Conservation (phyloP, 2,329 filamentous ascomycete genomes). For the Coleophoma crateriformis region DNA sequence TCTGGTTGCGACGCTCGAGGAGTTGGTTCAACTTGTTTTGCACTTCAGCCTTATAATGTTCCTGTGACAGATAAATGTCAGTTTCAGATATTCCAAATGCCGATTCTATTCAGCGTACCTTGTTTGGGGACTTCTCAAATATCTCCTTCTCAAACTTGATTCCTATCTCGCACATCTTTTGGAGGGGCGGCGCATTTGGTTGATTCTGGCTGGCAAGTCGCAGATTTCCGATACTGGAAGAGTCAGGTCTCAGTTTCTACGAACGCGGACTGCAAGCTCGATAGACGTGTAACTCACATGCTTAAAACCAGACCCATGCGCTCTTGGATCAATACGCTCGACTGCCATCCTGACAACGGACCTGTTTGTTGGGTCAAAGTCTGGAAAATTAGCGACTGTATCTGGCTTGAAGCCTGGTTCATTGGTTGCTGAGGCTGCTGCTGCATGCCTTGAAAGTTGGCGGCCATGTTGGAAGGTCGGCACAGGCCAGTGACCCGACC, state of each 20-base stretch:
- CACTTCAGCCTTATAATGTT: conserved; percentile 19
- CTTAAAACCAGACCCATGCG: conserved; percentile 24
- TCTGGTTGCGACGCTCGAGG: conserved; percentile 18
- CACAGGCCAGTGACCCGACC: conserved; percentile 17
- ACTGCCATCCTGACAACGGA: conserved; percentile 21
- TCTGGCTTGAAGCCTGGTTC: conserved; percentile 9
- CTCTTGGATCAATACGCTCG: conserved; percentile 17
- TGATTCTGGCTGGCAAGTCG: conserved; percentile 20
- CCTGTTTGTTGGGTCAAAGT: conserved; percentile 18
- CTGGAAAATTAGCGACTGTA: conserved; percentile 21
- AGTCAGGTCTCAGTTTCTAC: conserved; percentile 4
- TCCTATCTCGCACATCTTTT: conserved; percentile 22
- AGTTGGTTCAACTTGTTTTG: conserved; percentile 21
- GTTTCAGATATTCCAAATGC: neutral
- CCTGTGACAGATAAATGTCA: conserved; percentile 8
- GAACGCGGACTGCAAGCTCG: neutral
- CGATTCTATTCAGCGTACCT: conserved; percentile 12
- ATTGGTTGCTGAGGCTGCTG: neutral
- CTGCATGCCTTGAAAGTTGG: conserved; percentile 24
- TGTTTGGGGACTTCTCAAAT: conserved; percentile 20
- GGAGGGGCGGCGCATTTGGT: conserved; percentile 12
- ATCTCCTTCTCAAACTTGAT: conserved; percentile 24
- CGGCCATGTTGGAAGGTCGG: conserved; percentile 20
- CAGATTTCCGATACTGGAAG: conserved; percentile 20
- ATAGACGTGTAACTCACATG: conserved; percentile 18